phyloP scores from a whole-genome alignment of 495 filamentous ascomycete species.

The Penicillium simplicissimum region DNA sequence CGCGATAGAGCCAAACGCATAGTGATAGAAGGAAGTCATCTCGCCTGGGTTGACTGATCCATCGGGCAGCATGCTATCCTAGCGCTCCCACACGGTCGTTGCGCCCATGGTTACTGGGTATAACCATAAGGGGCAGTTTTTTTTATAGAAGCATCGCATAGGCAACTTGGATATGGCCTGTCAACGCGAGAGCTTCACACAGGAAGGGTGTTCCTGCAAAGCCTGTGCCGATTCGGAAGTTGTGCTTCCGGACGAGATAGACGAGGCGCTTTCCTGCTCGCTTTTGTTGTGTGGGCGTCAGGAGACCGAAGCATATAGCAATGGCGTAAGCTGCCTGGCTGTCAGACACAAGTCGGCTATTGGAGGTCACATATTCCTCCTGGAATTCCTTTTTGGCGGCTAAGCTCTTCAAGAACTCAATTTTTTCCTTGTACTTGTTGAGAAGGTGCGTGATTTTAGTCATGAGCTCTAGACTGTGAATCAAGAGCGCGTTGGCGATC shows the following conservation, averaged over 20 bases:
- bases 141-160: neutral
- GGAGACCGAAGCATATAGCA: neutral
- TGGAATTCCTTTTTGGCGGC: neutral
- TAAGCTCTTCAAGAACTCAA: neutral
- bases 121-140: neutral
- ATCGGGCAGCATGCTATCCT: neutral
- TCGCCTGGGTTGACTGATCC: neutral
- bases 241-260: neutral
- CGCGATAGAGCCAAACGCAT: neutral
- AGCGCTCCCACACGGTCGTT: neutral
- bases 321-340: neutral
- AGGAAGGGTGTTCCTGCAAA: neutral
- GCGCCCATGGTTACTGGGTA: neutral
- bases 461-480: neutral
- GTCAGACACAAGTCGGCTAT: neutral
- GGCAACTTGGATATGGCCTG: neutral
- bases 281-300: neutral
- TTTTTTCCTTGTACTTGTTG: neutral
- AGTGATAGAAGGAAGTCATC: neutral
- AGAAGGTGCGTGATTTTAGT: neutral
- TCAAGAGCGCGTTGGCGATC: neutral
- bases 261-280: neutral
- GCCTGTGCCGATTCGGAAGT: neutral
- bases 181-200: neutral
- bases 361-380: neutral